Conservation (phyloP, 495 filamentous ascomycete species). For the Penicillium diatomitis region DNA sequence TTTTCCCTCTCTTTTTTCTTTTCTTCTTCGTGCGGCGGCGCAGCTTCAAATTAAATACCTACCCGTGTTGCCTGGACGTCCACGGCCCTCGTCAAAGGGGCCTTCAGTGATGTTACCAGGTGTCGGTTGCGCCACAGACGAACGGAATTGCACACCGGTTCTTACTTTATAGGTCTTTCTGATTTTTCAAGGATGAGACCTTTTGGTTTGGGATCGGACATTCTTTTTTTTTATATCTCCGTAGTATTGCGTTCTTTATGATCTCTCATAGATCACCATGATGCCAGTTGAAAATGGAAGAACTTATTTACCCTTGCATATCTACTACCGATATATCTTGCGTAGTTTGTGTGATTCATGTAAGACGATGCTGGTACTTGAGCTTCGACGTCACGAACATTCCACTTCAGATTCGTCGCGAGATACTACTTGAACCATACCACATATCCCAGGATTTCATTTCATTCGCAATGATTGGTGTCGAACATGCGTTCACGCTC, state of each 20-base stretch:
- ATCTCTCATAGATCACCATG: background rate
- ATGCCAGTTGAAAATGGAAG: background rate
- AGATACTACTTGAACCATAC: too few species aligned
- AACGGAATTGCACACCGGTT: constrained; percentile 51
- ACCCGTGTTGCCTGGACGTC: constrained; percentile 47
- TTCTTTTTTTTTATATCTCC: constrained; percentile 11
- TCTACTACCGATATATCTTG: too few species aligned
- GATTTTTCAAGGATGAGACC: constrained; percentile 36
- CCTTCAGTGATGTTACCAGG: constrained; percentile 41
- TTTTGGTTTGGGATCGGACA: constrained; percentile 46
- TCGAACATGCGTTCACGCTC: too few species aligned
- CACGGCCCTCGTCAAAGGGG: constrained; percentile 11
- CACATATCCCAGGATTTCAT: too few species aligned
- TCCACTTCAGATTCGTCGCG: too few species aligned
- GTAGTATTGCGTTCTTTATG: background rate
- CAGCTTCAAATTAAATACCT: constrained; percentile 31
- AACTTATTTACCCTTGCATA: background rate
- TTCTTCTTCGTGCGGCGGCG: constrained; percentile 56
- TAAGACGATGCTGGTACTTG: too few species aligned
- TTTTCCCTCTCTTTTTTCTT: constrained; percentile 26
- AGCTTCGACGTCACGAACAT: too few species aligned
- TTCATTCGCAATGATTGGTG: too few species aligned
- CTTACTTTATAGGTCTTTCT: constrained; percentile 44
- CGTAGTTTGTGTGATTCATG: too few species aligned
- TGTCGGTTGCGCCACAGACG: constrained; percentile 55